Evolutionary conservation across 1,284 basidiomycete genomes (phyloP), one percentile per base, ranked within the genome.

Genomic region (Austroboletus novae-zelandiae): DNA sequence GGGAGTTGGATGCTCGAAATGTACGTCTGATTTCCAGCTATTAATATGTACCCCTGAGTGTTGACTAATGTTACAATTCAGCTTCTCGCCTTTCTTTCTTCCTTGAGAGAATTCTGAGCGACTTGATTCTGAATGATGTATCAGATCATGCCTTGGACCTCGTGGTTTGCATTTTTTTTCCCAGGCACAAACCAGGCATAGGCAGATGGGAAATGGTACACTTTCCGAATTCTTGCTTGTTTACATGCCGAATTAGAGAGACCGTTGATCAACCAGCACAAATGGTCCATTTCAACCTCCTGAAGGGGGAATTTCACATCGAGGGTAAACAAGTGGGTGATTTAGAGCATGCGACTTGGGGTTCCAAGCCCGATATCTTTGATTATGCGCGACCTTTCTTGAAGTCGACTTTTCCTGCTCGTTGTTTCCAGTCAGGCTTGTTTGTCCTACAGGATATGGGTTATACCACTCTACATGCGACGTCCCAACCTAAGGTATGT

Each of bases 271-370:
- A n/a, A n/a, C 14, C 8, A 15, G 4, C 14, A 14, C 34, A 35
- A 35, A 17, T 1, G 17, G 15, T 35, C 8, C 34, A 35, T 17
- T 17, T 35, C 6, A 35, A 35, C 34, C 34, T 35, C 6, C 34
- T 35, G 8, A 5, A 35, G 6, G 34, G n/a, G 34, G 34, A 14
- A 14, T n/a, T 35, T 35, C n/a, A 2, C 6, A 9, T 35, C 6
- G 34, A 35, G 14, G 78, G 75, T 0, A 4, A 2, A 3, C 65
- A 70, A 1, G 45, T 77, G 4, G 70, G 71, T 9, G 66, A 68
- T 20, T 61, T 80, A 10, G 32, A 34, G 4, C 5, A 4, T 15
- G 13, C 15, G 7, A 15, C 15, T 34, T 34, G 25, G 25, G 8
- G 7, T 27, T 23, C 20, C 20, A 5, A 23, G 25, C 7, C 25